A percentile compares a stretch with the other conserved stretches of the same genome.
Evolutionary conservation across 1,284 basidiomycete genomes (phyloP).

Genomic region (Trichosporon faecale): DNA sequence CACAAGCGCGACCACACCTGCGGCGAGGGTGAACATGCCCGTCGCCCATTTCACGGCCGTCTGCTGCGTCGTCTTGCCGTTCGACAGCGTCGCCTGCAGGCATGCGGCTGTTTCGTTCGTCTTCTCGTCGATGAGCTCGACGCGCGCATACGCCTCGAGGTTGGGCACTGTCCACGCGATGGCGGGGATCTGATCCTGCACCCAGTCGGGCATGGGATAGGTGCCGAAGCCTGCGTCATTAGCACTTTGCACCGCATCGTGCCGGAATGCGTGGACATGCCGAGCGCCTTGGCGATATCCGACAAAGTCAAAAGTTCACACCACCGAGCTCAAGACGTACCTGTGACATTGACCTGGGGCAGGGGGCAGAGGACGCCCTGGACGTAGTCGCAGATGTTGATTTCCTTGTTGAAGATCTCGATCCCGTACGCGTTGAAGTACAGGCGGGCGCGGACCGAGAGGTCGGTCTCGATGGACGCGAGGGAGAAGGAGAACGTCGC

Average conservation of each 20-base stretch:
- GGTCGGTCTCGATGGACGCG: slow-evolving; percentile 57
- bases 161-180: slow-evolving; percentile 88
- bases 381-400: slow-evolving; percentile 69
- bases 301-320: background rate
- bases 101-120: slow-evolving; percentile 76
- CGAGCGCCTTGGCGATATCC: background rate
- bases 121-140: slow-evolving; percentile 67
- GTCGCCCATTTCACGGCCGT: slow-evolving; percentile 72
- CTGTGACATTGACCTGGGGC: slow-evolving; percentile 79
- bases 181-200: slow-evolving; percentile 61
- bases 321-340: slow-evolving; percentile 41
- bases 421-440: slow-evolving; percentile 78
- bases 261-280: background rate
- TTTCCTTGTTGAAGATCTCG: slow-evolving; percentile 68
- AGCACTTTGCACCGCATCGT: background rate
- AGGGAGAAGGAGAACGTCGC: slow-evolving; percentile 43
- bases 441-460: slow-evolving; percentile 74
- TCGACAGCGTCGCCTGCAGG: slow-evolving; percentile 84
- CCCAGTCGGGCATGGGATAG: slow-evolving; percentile 63
- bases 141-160: slow-evolving; percentile 81
- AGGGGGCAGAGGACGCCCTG: slow-evolving; percentile 79
- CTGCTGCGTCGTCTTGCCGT: slow-evolving; percentile 80
- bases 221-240: slow-evolving; percentile 59
- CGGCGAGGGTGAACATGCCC: slow-evolving; percentile 65
- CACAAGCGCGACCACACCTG: slow-evolving; percentile 64